Evolutionary conservation across 345 rosid species (phyloP).

Genomic region (Eucalyptus erythrocorys): DNA sequence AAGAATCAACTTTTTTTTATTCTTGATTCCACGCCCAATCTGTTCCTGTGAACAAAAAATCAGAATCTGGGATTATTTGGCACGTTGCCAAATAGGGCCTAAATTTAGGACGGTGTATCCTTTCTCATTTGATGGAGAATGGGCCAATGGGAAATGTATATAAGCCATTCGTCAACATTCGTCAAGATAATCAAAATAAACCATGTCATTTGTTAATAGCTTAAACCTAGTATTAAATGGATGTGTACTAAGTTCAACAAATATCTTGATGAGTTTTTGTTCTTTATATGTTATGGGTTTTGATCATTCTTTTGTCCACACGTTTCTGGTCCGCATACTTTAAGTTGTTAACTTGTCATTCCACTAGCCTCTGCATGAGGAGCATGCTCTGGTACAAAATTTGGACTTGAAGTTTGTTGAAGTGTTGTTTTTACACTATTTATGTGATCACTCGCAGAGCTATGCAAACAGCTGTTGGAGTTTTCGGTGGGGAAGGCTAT

Average conservation of each 20-base stretch:
- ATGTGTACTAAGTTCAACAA: not conserved
- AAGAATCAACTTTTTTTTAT: too few relatives aligned
- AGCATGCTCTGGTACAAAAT: not conserved
- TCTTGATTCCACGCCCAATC: too few relatives aligned
- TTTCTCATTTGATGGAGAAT: not conserved
- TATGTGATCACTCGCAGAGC: conserved; percentile 21
- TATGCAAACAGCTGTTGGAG: conserved; percentile 70
- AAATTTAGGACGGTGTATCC: not conserved
- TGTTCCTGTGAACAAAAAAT: too few relatives aligned
- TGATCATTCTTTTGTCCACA: not conserved
- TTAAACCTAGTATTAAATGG: not conserved
- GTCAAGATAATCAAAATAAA: not conserved
- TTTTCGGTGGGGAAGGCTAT: conserved; percentile 29
- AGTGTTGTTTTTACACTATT: not conserved
- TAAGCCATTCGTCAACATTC: not conserved
- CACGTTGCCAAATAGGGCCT: too few relatives aligned
- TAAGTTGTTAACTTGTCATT: not conserved
- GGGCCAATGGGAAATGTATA: not conserved
- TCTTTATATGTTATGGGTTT: not conserved
- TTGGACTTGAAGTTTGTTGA: not conserved
- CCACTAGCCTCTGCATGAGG: not conserved
- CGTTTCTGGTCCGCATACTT: not conserved
- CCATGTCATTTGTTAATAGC: not conserved
- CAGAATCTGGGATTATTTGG: too few relatives aligned
- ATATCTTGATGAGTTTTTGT: not conserved